Conservation (phyloP, 306 rosid species). For the Notholithocarpus densiflorus region DNA sequence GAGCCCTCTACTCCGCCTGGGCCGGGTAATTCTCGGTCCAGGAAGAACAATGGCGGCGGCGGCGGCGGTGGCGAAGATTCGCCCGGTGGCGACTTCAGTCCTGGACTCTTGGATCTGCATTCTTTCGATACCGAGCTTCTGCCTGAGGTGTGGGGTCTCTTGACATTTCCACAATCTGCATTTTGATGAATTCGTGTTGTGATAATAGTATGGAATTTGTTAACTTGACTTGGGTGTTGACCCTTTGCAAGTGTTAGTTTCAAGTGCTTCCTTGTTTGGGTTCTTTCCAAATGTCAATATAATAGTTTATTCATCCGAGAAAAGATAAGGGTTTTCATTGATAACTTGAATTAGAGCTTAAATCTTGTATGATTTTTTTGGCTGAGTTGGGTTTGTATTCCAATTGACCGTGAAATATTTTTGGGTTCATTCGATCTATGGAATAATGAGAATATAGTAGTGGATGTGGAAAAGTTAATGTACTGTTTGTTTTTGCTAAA, state of each 20-base stretch:
- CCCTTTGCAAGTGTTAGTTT: not conserved
- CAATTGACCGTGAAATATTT: not conserved
- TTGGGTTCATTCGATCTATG: not conserved
- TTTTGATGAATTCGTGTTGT: not conserved
- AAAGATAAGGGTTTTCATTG: not conserved
- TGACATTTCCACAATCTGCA: constrained; percentile 5
- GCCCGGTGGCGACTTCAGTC: constrained; percentile 77
- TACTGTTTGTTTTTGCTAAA: not conserved
- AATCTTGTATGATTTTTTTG: not conserved
- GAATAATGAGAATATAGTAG: not conserved
- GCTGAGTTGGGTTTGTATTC: not conserved
- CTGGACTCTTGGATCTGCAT: constrained; percentile 96
- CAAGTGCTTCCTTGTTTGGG: not conserved
- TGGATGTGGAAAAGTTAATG: not conserved
- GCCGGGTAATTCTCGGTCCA: constrained; percentile 45
- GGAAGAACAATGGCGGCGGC: constrained; percentile 27
- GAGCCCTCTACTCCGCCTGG: constrained; percentile 77
- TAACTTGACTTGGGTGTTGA: not conserved
- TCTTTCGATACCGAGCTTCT: constrained; percentile 90
- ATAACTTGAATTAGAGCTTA: not conserved
- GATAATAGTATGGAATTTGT: too few species aligned
- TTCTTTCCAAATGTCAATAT: not conserved
- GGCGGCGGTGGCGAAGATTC: constrained; percentile 56
- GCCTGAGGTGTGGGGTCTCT: constrained; percentile 71
- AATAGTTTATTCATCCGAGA: too few species aligned